These are phyloP conservation scores for Amanita brunnescens DNA, from an alignment of 768 basidiomycete genomes.

Conservation along the genomic window DNA sequence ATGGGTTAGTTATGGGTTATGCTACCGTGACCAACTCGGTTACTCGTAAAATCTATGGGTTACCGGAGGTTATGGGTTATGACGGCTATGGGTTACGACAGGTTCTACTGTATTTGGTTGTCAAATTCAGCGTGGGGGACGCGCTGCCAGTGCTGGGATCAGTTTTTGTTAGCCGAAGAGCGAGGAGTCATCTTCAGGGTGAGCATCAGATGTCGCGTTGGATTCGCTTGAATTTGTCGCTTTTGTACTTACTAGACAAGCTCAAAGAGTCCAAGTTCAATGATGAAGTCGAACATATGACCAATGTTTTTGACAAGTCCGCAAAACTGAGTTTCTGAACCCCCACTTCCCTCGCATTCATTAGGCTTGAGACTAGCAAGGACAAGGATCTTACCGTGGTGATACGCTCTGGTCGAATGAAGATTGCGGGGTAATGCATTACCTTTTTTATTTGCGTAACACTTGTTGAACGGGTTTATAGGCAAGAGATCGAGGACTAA, in stretches of 20 bases:
- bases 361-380: constrained; percentile 36
- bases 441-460: background rate
- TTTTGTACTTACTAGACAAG: constrained; percentile 21
- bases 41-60: background rate
- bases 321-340: constrained; percentile 38
- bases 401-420: constrained; percentile 40
- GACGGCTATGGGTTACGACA: background rate
- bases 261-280: constrained; percentile 15
- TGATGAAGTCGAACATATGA: background rate
- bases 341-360: constrained; percentile 30
- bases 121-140: too few relatives aligned
- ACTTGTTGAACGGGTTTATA: background rate
- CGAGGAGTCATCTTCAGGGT: constrained; percentile 31
- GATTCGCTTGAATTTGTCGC: too few relatives aligned
- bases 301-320: constrained; percentile 25
- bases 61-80: background rate
- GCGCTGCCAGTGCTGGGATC: constrained; percentile 48
- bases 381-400: constrained; percentile 31
- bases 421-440: constrained; percentile 24
- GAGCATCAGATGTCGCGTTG: background rate
- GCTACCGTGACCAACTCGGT: background rate
- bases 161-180: constrained; percentile 39
- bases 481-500: constrained; percentile 1
- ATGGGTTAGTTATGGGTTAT: background rate
- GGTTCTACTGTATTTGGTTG: background rate